Percentiles rank a stretch among this genome's conserved stretches.
phyloP scores from a whole-genome alignment of 1,284 basidiomycete species.

The Melanopsichium pennsylvanicum region DNA sequence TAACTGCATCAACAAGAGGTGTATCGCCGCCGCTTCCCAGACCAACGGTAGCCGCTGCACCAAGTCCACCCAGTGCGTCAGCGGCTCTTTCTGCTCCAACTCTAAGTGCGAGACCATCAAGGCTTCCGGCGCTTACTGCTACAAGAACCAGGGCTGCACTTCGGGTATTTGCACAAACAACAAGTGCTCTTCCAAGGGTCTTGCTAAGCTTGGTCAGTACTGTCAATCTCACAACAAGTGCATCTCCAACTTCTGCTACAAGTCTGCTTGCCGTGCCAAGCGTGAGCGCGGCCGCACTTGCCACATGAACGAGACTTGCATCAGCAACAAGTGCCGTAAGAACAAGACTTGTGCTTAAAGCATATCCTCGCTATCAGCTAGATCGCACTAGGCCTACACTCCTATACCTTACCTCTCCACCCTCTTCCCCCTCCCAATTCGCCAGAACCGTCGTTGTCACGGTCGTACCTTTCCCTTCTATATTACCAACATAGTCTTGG shows the following conservation, averaged over 20 bases:
- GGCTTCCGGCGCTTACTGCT: conserved; percentile 24
- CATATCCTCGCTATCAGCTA: not conserved
- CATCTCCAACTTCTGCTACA: conserved; percentile 27
- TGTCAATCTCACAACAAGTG: conserved; percentile 16
- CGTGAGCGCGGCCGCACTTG: conserved; percentile 19
- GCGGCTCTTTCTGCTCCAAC: conserved; percentile 26
- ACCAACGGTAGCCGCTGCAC: conserved; percentile 8
- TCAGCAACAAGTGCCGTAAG: conserved; percentile 11
- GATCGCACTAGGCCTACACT: conserved; percentile 14
- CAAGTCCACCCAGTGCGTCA: conserved; percentile 26
- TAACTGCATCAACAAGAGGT: conserved; percentile 30
- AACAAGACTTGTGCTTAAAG: conserved; percentile 31
- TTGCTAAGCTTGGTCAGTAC: conserved; percentile 4
- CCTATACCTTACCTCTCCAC: not conserved
- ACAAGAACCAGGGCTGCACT: conserved; percentile 40
- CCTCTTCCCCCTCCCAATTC: not conserved
- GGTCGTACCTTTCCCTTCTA: not conserved
- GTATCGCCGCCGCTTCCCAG: conserved; percentile 15
- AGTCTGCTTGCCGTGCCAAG: conserved; percentile 22
- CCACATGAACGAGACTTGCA: conserved; percentile 24
- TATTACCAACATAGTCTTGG: conserved; percentile 10
- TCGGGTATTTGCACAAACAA: conserved; percentile 23
- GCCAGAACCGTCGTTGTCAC: no score
- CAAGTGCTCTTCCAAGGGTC: conserved; percentile 20
- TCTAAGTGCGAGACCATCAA: conserved; percentile 14